Evolutionary conservation across 306 rosid genomes (phyloP).

Genomic region (Sesbania bispinosa): DNA sequence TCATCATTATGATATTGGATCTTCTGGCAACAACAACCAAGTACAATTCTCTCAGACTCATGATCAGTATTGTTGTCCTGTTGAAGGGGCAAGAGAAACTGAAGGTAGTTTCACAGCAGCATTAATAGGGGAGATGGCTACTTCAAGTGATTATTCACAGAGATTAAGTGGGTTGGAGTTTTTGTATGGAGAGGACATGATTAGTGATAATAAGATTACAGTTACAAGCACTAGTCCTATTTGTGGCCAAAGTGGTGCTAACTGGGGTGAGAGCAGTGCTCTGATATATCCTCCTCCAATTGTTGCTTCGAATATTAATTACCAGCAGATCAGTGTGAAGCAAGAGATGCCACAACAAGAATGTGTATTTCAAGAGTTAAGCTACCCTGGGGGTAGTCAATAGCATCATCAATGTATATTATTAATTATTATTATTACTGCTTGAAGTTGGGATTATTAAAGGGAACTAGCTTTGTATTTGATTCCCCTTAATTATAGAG

Average conservation of each 20-base stretch:
- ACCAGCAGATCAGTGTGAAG: neutral
- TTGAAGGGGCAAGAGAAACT: neutral
- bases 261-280: constrained; percentile 49
- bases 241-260: constrained; percentile 21
- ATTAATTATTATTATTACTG: neutral
- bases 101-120: constrained; percentile 24
- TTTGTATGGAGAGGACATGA: constrained; percentile 43
- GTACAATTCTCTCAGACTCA: constrained; percentile 25
- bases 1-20: constrained; percentile 22
- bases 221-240: neutral
- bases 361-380: constrained; percentile 39
- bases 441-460: neutral
- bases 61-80: neutral
- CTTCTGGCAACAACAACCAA: constrained; percentile 23
- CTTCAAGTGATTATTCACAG: constrained; percentile 34
- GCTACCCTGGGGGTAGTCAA: constrained; percentile 33
- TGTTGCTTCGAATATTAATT: constrained; percentile 23
- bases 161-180: constrained; percentile 48
- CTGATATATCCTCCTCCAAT: constrained; percentile 42
- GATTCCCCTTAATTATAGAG: constrained; percentile 4
- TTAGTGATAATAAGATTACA: constrained; percentile 6
- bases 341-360: constrained; percentile 27
- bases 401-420: neutral
- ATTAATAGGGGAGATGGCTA: constrained; percentile 40
- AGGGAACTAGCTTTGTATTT: constrained; percentile 1